phyloP scores from a whole-genome alignment of 768 basidiomycete species.

The Leccinum obscurum region DNA sequence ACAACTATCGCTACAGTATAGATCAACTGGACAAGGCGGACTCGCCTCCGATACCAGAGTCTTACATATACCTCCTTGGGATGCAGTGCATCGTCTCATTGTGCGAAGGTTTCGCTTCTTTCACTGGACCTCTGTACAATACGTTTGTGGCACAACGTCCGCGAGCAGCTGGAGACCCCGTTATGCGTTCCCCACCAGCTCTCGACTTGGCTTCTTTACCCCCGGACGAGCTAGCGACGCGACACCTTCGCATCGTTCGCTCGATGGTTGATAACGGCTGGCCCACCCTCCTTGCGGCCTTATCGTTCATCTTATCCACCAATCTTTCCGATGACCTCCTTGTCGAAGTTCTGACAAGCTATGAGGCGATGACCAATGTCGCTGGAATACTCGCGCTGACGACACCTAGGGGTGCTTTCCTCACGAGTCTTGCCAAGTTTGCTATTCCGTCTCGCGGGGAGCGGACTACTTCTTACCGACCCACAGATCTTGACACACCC shows the following conservation, averaged over 20 bases:
- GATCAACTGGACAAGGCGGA: conserved; percentile 98
- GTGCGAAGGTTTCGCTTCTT: conserved; percentile 80
- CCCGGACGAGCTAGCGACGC: conserved; percentile 50
- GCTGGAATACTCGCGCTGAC: conserved; percentile 84
- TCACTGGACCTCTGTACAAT: conserved; percentile 74
- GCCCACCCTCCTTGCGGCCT: conserved; percentile 89
- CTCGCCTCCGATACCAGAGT: conserved; percentile 88
- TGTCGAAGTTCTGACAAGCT: conserved; percentile 77
- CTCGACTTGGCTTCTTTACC: conserved; percentile 62
- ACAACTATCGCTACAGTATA: conserved; percentile 57
- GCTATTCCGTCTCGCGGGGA: conserved; percentile 75
- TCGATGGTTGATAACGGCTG: conserved; percentile 86
- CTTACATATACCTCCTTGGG: conserved; percentile 90
- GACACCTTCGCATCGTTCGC: conserved; percentile 62
- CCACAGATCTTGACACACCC: neutral
- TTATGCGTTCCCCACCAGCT: conserved; percentile 70
- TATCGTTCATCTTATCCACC: conserved; percentile 76
- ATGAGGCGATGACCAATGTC: conserved; percentile 83
- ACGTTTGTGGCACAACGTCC: conserved; percentile 45
- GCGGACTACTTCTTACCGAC: neutral
- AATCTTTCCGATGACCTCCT: conserved; percentile 93
- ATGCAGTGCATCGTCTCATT: conserved; percentile 86
- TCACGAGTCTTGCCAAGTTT: conserved; percentile 83
- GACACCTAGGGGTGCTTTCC: conserved; percentile 92
- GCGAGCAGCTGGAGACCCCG: conserved; percentile 58